phyloP scores from a whole-genome alignment of 176 grass and related monocot species.

The Luzula sylvatica region DNA sequence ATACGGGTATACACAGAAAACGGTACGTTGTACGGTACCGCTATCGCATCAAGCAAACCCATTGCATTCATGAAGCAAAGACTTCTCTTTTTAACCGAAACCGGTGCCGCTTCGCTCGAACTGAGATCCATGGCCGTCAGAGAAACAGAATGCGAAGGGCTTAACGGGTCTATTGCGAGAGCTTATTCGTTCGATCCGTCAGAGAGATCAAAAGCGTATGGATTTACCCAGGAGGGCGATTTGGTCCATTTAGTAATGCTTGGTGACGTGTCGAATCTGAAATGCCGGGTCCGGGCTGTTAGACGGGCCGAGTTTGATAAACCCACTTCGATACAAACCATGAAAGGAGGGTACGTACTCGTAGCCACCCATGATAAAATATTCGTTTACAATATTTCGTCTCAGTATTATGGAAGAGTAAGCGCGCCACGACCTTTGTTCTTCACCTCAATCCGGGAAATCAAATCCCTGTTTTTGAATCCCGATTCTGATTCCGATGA shows the following conservation, averaged over 20 bases:
- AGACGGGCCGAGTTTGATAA: constrained; percentile 60
- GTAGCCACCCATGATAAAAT: constrained; percentile 66
- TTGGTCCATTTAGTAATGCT: constrained; percentile 73
- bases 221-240: constrained; percentile 60
- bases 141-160: constrained; percentile 65
- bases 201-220: constrained; percentile 85
- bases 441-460: constrained; percentile 46
- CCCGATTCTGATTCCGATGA: constrained; percentile 14
- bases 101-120: constrained; percentile 63
- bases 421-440: constrained; percentile 57
- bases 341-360: constrained; percentile 68
- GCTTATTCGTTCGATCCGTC: constrained; percentile 75
- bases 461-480: constrained; percentile 61
- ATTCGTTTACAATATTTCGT: constrained; percentile 82
- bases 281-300: constrained; percentile 60
- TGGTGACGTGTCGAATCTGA: constrained; percentile 74
- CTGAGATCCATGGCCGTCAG: constrained; percentile 72
- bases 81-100: constrained; percentile 78
- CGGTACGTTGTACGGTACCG: constrained; percentile 82
- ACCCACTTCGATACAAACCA: constrained; percentile 52
- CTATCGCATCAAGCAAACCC: constrained; percentile 56
- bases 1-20: constrained; percentile 93
- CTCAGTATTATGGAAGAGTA: constrained; percentile 72
- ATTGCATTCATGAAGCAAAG: constrained; percentile 89
- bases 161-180: constrained; percentile 55